Evolutionary conservation across 495 filamentous ascomycete species (phyloP).

Genomic region (Neohortaea acidophila): DNA sequence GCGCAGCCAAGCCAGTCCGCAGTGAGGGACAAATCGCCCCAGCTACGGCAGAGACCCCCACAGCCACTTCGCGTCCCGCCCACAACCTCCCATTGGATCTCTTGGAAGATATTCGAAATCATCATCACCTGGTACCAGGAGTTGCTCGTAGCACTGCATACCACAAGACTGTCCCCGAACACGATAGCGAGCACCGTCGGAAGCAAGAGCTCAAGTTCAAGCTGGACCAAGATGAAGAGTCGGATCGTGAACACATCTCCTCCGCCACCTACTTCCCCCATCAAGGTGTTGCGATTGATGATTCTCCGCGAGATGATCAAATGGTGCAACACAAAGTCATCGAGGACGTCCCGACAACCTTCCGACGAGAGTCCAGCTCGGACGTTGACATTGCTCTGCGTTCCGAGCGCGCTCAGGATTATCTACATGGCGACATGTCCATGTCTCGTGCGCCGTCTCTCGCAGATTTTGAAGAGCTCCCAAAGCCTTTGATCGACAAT

Average conservation of each 20-base stretch:
- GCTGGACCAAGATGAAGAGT: conserved; percentile 61
- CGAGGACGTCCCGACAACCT: neutral
- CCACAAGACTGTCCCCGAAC: conserved; percentile 37
- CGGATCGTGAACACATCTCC: conserved; percentile 83
- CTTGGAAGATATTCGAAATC: conserved; percentile 47
- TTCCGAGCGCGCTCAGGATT: conserved; percentile 30
- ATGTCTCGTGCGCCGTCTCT: conserved; percentile 22
- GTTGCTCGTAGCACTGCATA: conserved; percentile 37
- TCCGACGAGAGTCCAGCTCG: neutral
- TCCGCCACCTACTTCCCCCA: conserved; percentile 91
- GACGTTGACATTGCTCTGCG: conserved; percentile 46
- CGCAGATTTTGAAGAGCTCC: conserved; percentile 2
- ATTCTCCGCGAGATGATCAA: conserved; percentile 24
- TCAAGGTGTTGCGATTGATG: conserved; percentile 41
- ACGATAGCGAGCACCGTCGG: neutral
- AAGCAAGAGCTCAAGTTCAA: neutral
- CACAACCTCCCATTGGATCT: conserved; percentile 34
- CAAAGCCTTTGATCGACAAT: conserved; percentile 9
- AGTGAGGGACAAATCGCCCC: too few species aligned
- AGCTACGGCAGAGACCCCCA: neutral
- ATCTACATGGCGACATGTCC: conserved; percentile 44
- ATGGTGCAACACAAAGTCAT: conserved; percentile 10
- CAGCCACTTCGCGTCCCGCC: neutral
- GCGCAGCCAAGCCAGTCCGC: too few species aligned
- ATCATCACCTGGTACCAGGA: conserved; percentile 41